These are phyloP conservation scores for Brachypodium distachyon DNA, from an alignment of 202 grass and related monocot genomes.

Conservation along the genomic window DNA sequence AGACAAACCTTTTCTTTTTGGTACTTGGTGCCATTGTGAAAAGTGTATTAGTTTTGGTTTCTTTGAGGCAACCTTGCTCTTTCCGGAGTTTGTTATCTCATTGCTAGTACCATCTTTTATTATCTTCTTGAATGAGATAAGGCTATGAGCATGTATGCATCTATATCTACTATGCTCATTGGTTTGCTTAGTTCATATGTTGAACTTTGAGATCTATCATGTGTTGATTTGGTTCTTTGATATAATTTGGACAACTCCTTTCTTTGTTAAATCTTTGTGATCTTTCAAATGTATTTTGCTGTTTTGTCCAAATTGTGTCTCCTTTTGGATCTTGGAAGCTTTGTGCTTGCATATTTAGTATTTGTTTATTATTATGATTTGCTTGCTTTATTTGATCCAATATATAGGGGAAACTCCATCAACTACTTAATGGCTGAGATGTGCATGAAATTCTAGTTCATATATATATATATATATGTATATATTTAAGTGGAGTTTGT, in stretches of 20 bases:
- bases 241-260: not conserved
- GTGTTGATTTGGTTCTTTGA: not conserved
- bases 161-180: no score
- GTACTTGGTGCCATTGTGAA: no score
- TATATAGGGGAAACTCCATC: not conserved
- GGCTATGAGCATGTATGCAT: no score
- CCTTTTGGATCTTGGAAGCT: not conserved
- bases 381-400: not conserved
- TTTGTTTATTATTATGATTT: not conserved
- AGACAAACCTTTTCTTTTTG: no score
- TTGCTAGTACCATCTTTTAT: no score
- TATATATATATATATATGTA: not conserved
- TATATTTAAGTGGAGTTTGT: not conserved
- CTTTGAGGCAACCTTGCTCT: no score
- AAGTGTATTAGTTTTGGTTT: no score
- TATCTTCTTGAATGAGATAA: no score
- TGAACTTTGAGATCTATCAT: not conserved
- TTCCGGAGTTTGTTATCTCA: no score
- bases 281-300: not conserved
- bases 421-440: not conserved
- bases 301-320: not conserved
- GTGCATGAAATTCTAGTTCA: not conserved
- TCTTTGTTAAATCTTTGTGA: not conserved
- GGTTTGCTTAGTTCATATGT: not conserved
- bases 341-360: not conserved